phyloP scores from a whole-genome alignment of 257 asterid genomes.

The Solanum chmielewskii region DNA sequence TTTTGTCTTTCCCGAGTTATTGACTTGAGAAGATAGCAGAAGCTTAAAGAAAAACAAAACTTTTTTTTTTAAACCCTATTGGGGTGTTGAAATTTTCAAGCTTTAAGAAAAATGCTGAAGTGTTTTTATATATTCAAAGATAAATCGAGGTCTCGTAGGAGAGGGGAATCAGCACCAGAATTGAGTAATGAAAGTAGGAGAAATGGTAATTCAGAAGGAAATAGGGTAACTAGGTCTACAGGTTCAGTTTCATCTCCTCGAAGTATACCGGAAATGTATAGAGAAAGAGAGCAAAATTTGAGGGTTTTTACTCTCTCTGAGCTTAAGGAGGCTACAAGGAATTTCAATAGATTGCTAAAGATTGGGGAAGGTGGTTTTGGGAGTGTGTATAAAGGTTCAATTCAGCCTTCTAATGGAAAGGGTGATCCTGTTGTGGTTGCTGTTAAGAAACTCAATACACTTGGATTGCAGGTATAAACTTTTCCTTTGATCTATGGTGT shows the following conservation, averaged over 20 bases:
- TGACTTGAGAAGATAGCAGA: neutral
- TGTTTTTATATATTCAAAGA: slow-evolving; percentile 49
- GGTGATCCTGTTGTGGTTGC: slow-evolving; percentile 53
- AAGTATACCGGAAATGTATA: slow-evolving; percentile 64
- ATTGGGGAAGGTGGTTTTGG: slow-evolving; percentile 98
- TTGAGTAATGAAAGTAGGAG: slow-evolving; percentile 16
- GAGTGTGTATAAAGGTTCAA: slow-evolving; percentile 65
- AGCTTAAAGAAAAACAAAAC: neutral
- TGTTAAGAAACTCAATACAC: slow-evolving; percentile 62
- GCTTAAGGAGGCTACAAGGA: slow-evolving; percentile 61
- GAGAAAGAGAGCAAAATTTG: slow-evolving; percentile 41
- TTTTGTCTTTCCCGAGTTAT: neutral
- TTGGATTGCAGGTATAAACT: slow-evolving; percentile 60
- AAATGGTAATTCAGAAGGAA: slow-evolving; percentile 7
- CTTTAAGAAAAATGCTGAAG: slow-evolving; percentile 33
- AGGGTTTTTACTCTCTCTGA: slow-evolving; percentile 54
- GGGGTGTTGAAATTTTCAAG: neutral
- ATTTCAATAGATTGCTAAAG: slow-evolving; percentile 56
- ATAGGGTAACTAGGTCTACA: slow-evolving; percentile 42
- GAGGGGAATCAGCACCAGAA: slow-evolving; percentile 56
- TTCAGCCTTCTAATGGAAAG: slow-evolving; percentile 21
- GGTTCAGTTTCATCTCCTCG: slow-evolving; percentile 49
- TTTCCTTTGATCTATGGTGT: neutral
- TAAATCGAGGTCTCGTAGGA: slow-evolving; percentile 19
- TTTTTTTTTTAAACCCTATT: neutral